Evolutionary conservation across 345 rosid genomes (phyloP), one percentile per base, ranked within the genome.

Genomic region (Lumnitzera littorea): DNA sequence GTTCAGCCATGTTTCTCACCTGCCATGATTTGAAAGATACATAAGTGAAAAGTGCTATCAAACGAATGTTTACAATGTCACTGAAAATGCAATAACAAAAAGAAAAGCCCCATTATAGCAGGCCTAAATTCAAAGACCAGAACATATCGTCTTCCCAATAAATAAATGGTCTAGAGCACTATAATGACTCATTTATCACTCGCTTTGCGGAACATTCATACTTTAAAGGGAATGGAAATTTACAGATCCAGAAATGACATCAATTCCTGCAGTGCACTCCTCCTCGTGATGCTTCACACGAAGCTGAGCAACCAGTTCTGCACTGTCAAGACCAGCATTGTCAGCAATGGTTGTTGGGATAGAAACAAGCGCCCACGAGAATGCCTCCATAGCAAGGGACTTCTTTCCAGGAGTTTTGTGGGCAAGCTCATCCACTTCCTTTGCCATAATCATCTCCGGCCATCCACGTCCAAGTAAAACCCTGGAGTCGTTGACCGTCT

Each of bases 401-500:
- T 79, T 94, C 76, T 94, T 94, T 73, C 99, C 99, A 51, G 99
- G 89, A 50, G 99, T 90, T 68, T 78, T 84, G 3, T 92, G 82
- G 51, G 99, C 97, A 53, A 94, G 82, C 76, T 94, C 95, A 73
- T 94, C 99, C 54, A 94, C 99, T 58, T 80, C 99, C 83, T 86
- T 90, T 11, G 99, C 95, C 99, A 88, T 94, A 53, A 88, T 78
- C 99, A 94, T 90, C 87, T 90, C 99, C 14, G 99, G 99, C 97
- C 99, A 94, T 70, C 99, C 99, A 64, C 99, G 97, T 61, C 99
- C 99, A 29, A 88, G 87, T 64, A 94, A 69, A 29, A 94, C 97
- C 72, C 99, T 78, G 58, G 82, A 75, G 77, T 94, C 97, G 53
- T 86, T 90, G 48, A 94, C 97, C 1, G 96, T 94, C 77, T 90